Evolutionary conservation across 768 basidiomycete genomes (phyloP).

Genomic region (Boletus rufocinnamomeus): DNA sequence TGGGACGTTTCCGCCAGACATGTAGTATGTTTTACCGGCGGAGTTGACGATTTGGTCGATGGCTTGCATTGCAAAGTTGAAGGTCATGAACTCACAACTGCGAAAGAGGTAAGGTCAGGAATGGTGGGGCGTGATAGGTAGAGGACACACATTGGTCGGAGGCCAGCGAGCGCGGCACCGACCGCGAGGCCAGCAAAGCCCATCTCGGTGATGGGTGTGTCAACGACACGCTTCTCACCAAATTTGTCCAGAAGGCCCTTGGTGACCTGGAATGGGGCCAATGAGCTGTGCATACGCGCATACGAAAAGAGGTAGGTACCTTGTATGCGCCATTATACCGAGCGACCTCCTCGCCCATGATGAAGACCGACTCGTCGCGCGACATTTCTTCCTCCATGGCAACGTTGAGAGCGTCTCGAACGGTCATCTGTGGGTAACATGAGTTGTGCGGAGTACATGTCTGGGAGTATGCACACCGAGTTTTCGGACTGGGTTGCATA

Average conservation of each 20-base stretch:
- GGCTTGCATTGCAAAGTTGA: conserved; percentile 99
- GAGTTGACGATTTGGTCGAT: conserved; percentile 99
- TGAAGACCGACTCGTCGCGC: conserved; percentile 91
- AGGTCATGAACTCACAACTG: conserved; percentile 99
- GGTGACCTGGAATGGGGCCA: conserved; percentile 64
- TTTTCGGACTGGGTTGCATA: conserved; percentile 65
- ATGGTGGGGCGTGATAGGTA: neutral
- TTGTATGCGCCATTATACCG: conserved; percentile 98
- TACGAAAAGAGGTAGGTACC: conserved; percentile 41
- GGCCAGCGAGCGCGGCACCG: conserved; percentile 91
- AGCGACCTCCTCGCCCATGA: conserved; percentile 97
- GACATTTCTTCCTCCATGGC: conserved; percentile 99
- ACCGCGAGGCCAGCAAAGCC: conserved; percentile 97
- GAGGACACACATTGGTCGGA: conserved; percentile 79
- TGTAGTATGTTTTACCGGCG: conserved; percentile 99
- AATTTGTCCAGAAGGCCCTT: conserved; percentile 99
- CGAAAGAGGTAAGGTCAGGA: conserved; percentile 10
- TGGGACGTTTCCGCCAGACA: conserved; percentile 98
- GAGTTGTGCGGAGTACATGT: conserved; percentile 22
- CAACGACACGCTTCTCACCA: conserved; percentile 96
- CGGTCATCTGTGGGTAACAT: conserved; percentile 74
- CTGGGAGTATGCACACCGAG: conserved; percentile 42
- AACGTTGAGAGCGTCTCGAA: conserved; percentile 94
- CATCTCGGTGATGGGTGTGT: conserved; percentile 97
- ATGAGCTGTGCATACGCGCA: conserved; percentile 14